Percentiles rank a stretch among this genome's conserved stretches.
Evolutionary conservation across 2,329 filamentous ascomycete species (phyloP).

Genomic region (Pseudogymnoascus sp.): DNA sequence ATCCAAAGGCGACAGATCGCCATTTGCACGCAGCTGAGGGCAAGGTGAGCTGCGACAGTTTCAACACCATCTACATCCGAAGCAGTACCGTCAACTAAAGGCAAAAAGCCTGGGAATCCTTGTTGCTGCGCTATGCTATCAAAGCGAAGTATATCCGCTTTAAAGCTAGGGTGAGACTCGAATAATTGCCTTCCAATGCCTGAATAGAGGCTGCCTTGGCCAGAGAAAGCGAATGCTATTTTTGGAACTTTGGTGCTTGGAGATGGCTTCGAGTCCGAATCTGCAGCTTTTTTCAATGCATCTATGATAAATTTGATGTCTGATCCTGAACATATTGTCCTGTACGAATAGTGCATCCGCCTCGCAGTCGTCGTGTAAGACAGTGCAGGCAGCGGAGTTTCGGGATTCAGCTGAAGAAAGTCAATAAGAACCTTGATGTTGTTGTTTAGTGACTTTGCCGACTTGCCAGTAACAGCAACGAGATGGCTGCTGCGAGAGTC

Average conservation of each 20-base stretch:
- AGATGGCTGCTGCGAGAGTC: constrained; percentile 36
- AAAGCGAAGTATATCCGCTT: background rate
- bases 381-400: constrained; percentile 7
- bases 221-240: constrained; percentile 24
- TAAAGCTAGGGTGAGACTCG: constrained; percentile 30
- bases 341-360: constrained; percentile 50
- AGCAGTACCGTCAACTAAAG: constrained; percentile 37
- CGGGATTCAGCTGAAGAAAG: constrained; percentile 21
- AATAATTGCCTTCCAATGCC: constrained; percentile 4
- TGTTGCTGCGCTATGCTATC: background rate
- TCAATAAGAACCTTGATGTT: constrained; percentile 20
- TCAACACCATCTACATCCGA: constrained; percentile 36
- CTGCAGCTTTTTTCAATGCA: constrained; percentile 27
- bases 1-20: constrained; percentile 47
- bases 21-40: constrained; percentile 44
- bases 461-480: constrained; percentile 41
- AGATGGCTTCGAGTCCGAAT: constrained; percentile 38
- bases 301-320: constrained; percentile 22
- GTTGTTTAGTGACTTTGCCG: constrained; percentile 20
- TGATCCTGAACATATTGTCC: constrained; percentile 40
- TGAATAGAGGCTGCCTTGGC: constrained; percentile 32
- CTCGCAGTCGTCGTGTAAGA: constrained; percentile 29
- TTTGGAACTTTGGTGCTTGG: background rate
- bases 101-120: constrained; percentile 9
- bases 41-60: constrained; percentile 44